These are phyloP conservation scores for Aureobasidium subglaciale DNA, from an alignment of 2,329 filamentous ascomycete genomes.

Conservation along the genomic window DNA sequence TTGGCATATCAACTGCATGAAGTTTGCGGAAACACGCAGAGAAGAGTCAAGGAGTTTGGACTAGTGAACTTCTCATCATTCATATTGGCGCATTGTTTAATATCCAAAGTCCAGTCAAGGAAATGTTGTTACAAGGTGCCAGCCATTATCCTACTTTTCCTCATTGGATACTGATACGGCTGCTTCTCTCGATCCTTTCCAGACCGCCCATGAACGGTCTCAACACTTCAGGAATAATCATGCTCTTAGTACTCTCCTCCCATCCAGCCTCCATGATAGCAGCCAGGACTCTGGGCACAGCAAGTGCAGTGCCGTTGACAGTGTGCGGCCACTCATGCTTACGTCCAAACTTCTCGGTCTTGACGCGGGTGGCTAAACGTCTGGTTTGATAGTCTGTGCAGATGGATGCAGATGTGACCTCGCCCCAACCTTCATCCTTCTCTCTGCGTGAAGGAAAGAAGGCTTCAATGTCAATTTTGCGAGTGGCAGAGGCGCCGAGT, in stretches of 20 bases:
- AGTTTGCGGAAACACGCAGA: no score
- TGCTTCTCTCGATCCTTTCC: conserved; percentile 52
- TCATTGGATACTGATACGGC: neutral
- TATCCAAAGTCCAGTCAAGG: no score
- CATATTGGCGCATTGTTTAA: no score
- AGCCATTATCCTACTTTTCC: neutral
- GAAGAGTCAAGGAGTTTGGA: no score
- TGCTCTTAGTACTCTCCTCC: conserved; percentile 60
- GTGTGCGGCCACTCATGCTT: conserved; percentile 75
- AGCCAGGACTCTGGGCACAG: conserved; percentile 81
- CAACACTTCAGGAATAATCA: conserved; percentile 72
- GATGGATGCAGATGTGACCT: conserved; percentile 82
- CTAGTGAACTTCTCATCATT: no score
- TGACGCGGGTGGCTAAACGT: conserved; percentile 68
- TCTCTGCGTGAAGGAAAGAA: conserved; percentile 75
- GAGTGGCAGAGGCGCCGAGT: conserved; percentile 76
- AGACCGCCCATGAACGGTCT: conserved; percentile 76
- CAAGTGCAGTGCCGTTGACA: conserved; percentile 87
- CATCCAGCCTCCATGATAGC: conserved; percentile 87
- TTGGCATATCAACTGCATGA: no score
- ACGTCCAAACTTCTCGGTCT: conserved; percentile 37
- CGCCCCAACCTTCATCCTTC: conserved; percentile 73
- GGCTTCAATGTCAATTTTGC: conserved; percentile 90
- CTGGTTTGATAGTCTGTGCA: conserved; percentile 94
- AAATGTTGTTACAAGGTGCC: no score